Conservation (phyloP, 805 yeast genomes). For the Metschnikowia arizonensis region DNA sequence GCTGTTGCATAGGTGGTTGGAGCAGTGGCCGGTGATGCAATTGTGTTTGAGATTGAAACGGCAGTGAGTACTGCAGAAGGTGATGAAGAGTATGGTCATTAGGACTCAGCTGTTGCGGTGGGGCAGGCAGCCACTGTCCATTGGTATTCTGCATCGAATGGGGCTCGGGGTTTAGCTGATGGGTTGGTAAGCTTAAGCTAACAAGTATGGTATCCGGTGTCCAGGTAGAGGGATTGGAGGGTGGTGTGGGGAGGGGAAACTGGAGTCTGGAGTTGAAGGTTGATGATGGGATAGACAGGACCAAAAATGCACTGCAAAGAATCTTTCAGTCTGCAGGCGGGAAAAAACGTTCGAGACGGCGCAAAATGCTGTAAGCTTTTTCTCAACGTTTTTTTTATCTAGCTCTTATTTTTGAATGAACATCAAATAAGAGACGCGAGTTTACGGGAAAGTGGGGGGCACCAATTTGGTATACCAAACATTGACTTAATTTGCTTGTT, state of each 20-base stretch:
- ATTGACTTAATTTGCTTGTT: neutral
- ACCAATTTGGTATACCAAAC: neutral
- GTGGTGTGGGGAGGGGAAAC: too few species aligned
- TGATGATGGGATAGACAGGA: neutral
- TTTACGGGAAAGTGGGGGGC: too few species aligned
- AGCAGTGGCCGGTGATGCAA: conserved; percentile 1
- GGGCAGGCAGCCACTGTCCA: conserved; percentile 2
- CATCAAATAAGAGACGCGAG: too few species aligned
- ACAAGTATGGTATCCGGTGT: neutral
- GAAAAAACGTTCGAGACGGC: conserved; percentile 1
- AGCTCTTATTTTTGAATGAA: neutral
- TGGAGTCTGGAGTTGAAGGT: neutral
- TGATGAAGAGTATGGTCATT: neutral
- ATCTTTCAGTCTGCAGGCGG: conserved; percentile 2
- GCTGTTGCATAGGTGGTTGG: conserved; percentile 2
- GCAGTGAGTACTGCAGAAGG: neutral
- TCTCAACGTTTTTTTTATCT: neutral
- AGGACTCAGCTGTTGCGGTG: neutral
- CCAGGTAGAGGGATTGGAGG: neutral
- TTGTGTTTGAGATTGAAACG: neutral
- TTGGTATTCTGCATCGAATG: neutral
- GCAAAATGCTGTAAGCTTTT: neutral
- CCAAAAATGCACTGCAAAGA: conserved; percentile 3
- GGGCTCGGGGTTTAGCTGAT: neutral
- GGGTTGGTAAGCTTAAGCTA: neutral